Evolutionary conservation across 225 moss, liverwort and hornwort species (phyloP).

Genomic region (Pleurozium schreberi): DNA sequence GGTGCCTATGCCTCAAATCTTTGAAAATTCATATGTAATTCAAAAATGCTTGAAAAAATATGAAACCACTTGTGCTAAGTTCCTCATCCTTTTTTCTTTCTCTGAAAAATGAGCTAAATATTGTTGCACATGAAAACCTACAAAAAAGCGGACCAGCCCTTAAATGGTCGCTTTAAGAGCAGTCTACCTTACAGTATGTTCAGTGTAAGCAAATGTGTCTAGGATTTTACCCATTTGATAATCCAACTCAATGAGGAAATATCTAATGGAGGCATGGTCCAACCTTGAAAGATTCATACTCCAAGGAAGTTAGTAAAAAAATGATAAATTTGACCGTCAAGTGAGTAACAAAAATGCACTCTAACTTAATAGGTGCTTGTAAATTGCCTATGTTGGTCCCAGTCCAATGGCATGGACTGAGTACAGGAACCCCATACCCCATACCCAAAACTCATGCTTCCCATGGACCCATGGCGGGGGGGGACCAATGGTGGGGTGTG

Average conservation of each 20-base stretch:
- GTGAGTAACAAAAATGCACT: not conserved
- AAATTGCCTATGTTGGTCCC: fast-evolving
- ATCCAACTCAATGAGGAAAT: not conserved
- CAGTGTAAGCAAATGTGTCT: not conserved
- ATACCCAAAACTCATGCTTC: not conserved
- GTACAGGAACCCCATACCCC: not conserved
- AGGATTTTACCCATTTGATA: not conserved
- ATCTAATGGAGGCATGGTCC: not conserved
- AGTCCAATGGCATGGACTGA: not conserved
- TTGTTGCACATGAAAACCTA: too few relatives aligned
- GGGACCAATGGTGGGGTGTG: not conserved
- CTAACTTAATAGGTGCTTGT: fast-evolving
- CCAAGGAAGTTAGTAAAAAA: not conserved
- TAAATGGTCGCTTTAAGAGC: too few relatives aligned
- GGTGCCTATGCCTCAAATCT: too few relatives aligned
- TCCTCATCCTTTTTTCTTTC: too few relatives aligned
- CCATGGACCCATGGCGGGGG: too few relatives aligned
- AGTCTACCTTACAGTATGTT: too few relatives aligned
- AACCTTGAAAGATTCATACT: not conserved
- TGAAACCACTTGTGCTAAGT: too few relatives aligned
- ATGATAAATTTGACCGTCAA: not conserved
- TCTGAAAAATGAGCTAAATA: too few relatives aligned
- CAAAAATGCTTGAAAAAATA: too few relatives aligned
- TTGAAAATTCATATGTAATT: too few relatives aligned
- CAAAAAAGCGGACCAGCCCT: too few relatives aligned